phyloP scores from a whole-genome alignment of 2,329 filamentous ascomycete species.

The Tolypocladium amazonense region DNA sequence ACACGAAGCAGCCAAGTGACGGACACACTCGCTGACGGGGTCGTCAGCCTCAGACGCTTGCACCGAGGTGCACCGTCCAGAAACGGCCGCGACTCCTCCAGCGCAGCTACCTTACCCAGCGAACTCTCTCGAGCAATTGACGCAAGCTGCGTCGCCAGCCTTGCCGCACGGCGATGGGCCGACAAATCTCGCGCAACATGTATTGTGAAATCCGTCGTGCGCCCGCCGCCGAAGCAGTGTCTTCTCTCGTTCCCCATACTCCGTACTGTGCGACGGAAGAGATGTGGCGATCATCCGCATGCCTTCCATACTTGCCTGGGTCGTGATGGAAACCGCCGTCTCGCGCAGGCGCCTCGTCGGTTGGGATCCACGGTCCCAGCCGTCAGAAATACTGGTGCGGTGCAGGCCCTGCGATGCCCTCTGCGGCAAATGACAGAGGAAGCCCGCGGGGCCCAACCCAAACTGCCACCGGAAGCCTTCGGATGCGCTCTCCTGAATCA shows the following conservation, averaged over 20 bases:
- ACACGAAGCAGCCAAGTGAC: background rate
- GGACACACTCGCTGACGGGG: background rate
- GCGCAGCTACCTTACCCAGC: background rate
- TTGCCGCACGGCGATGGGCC: too few relatives aligned
- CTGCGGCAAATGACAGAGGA: background rate
- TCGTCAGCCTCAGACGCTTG: background rate
- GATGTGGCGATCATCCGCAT: background rate
- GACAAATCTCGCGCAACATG: background rate
- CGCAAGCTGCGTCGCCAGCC: background rate
- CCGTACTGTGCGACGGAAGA: background rate
- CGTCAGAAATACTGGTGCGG: background rate
- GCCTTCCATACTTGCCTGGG: background rate
- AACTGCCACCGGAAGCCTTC: background rate
- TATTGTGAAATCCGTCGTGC: background rate
- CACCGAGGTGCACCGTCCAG: background rate
- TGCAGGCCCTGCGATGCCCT: background rate
- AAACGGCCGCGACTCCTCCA: too few relatives aligned
- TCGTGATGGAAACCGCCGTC: background rate
- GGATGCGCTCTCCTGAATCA: background rate
- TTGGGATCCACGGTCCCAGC: background rate
- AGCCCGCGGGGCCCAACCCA: background rate
- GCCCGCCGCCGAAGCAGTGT: background rate
- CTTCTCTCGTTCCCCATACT: too few relatives aligned
- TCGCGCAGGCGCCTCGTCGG: too few relatives aligned
- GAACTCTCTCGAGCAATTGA: background rate